Base-by-base conservation (phyloP, 75 land plant species). In the Azolla pinnata region DNA sequence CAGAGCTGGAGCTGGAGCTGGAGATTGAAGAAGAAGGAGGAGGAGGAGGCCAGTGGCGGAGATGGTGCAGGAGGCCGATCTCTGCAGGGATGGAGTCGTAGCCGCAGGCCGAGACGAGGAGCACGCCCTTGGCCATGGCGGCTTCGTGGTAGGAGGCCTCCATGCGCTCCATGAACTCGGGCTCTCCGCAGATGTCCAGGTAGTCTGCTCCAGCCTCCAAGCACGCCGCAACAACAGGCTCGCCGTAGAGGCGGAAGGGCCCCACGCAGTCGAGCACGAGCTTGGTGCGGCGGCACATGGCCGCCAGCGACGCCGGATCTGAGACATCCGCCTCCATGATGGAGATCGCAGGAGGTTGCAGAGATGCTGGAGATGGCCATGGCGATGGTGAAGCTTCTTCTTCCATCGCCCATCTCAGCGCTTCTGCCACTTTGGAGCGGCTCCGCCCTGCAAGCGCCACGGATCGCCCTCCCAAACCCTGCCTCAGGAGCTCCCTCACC, bases 151-250 rank as follows among this genome's bases (percentile, higher is more conserved):
- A 86, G 31, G 29, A 3, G 1, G 59, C 77, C 68, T 88, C 92
- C 81, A 85, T 79, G 49, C 70, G 60, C 76, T 92, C 97, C 89
- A 92, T 92, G 61, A 92, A 92, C 79, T 87, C 95, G 0, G 95
- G 97, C 67, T 92, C 97, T 4, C 97, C 97, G 27, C 77, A 71
- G 23, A 92, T 81, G 59, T 92, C 97, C 38, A 92, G 69, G 68
- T 92, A 92, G 56, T 88, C 95, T 18, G 79, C 60, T 17, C 97
- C 97, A 0, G 82, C 60, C 16, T 76, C 80, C 48, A 74, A 83
- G 61, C 97, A 91, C 24, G 97, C 97, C 18, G 76, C 69, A 20
- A 84, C 97, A 4, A 91, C 93, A 7, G 97, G 84, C 64, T 75
- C 75, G 4, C 97, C 93, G 59, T 82, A 73, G 60, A 67, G 79